Base-by-base conservation (phyloP, 2,329 filamentous ascomycete species). In the Fusarium chuoi region DNA sequence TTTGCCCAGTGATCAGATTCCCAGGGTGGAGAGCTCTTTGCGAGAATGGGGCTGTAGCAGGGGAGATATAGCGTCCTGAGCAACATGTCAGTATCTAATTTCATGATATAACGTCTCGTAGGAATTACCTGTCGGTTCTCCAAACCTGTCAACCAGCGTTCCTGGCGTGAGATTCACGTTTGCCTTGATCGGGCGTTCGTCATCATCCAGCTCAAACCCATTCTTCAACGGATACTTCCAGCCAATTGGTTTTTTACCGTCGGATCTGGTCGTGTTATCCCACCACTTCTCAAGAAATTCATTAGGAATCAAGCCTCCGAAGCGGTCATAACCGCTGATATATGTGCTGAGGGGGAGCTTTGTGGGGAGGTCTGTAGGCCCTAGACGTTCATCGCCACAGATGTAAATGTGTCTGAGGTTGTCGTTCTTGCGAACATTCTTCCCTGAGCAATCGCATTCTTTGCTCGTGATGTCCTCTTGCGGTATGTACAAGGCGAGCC, bases 131-230 rank as follows among this genome's bases (percentile, higher is more conserved):
- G 18, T 51, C 3, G 49, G 17, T 5, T 62, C 70, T 44, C 86
- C 86, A 46, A 88, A 88, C 1, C 86, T 81, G 74, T 88, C 86
- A 5, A 88, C 69, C 26, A 85, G 78, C 13, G 82, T 80, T 10
- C 85, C 86, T 0, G 75, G 77, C 3, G 69, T 63, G 0, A 88
- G 75, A 2, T 82, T 83, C 61, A 84, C 78, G 28, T 81, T 84
- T 5, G 83, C 84, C 17, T 80, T 77, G 36, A 88, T 85, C 3
- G 83, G 79, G 1, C 77, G 66, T 0, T 79, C 79, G 1, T 75
- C 62, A 5, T 78, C 78, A 62, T 83, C 79, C 1, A 84, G 56
- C n/a, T 81, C 73, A 56, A 86, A 88, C 3, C 87, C 65, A 4
- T 75, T 38, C 30, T 71, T 44, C 1, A 45, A 30, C 7, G 73